A percentile compares a stretch with the other conserved stretches of the same genome.
phyloP scores from a whole-genome alignment of 225 moss, liverwort and hornwort species.

The Bryoerythrophyllum caledonicum region DNA sequence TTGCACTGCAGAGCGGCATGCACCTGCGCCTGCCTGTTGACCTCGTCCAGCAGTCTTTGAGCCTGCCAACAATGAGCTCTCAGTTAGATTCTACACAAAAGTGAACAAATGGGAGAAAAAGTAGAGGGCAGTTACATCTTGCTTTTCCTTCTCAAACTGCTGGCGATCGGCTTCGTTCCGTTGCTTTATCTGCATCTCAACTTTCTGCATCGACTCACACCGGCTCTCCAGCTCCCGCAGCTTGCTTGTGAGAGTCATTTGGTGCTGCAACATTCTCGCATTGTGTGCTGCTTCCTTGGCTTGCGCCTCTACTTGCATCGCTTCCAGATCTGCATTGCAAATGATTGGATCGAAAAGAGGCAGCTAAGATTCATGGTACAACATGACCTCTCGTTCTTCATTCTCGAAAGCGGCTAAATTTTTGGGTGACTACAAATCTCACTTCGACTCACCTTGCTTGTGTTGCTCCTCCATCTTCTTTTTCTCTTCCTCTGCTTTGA shows the following conservation, averaged over 20 bases:
- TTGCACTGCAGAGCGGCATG: constrained; percentile 54
- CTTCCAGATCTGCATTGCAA: constrained; percentile 40
- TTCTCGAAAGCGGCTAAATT: too few relatives aligned
- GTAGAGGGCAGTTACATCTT: constrained; percentile 38
- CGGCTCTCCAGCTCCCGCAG: constrained; percentile 41
- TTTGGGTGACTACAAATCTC: not conserved
- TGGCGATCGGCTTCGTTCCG: constrained; percentile 51
- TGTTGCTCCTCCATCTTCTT: constrained; percentile 45
- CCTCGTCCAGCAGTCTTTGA: constrained; percentile 49
- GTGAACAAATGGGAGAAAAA: not conserved
- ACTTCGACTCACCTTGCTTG: constrained; percentile 37
- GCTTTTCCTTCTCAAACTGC: constrained; percentile 50
- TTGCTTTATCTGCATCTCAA: constrained; percentile 37
- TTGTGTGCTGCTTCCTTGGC: constrained; percentile 39
- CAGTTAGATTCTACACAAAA: constrained; percentile 1
- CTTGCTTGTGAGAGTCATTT: constrained; percentile 40
- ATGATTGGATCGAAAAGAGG: not conserved
- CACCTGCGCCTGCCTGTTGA: constrained; percentile 41
- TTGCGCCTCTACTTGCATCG: constrained; percentile 24
- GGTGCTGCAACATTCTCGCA: constrained; percentile 44
- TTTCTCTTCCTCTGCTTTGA: constrained; percentile 51
- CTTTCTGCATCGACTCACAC: constrained; percentile 47
- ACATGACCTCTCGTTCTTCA: too few relatives aligned
- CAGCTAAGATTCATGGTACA: too few relatives aligned
- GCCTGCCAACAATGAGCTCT: constrained; percentile 38